Conservation (phyloP, 345 rosid species). For the Citrus maxima region DNA sequence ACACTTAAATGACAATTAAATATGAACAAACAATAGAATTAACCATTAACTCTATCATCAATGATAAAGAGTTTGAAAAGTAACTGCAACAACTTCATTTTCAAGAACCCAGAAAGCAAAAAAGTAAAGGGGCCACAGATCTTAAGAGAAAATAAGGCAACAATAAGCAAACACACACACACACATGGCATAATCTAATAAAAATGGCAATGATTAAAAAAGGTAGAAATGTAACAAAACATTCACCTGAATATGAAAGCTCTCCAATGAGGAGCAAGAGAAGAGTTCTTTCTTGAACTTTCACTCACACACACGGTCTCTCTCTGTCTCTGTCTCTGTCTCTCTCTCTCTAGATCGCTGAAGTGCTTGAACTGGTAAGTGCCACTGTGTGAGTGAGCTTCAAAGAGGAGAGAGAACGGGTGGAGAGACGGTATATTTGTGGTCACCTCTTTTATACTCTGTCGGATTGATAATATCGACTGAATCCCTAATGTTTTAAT, state of each 20-base stretch:
- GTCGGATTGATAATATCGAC: not conserved
- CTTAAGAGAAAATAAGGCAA: not conserved
- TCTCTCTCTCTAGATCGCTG: slow-evolving; percentile 15
- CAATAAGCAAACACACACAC: not conserved
- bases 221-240: slow-evolving; percentile 2
- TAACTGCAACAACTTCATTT: not conserved
- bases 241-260: slow-evolving; percentile 16
- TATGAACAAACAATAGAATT: not conserved
- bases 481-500: not conserved
- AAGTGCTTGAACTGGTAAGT: not conserved
- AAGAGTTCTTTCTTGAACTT: not conserved
- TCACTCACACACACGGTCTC: not conserved
- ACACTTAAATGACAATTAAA: not conserved
- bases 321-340: too few species aligned
- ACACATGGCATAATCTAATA: not conserved
- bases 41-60: not conserved
- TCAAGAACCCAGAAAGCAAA: not conserved
- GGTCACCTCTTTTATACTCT: not conserved
- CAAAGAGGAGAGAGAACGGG: not conserved
- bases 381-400: not conserved
- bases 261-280: not conserved
- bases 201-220: not conserved
- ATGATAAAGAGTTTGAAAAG: not conserved
- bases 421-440: not conserved
- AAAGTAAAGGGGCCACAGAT: not conserved